Conservation (phyloP, 768 basidiomycete genomes). For the Strobilomyces dryophilus region DNA sequence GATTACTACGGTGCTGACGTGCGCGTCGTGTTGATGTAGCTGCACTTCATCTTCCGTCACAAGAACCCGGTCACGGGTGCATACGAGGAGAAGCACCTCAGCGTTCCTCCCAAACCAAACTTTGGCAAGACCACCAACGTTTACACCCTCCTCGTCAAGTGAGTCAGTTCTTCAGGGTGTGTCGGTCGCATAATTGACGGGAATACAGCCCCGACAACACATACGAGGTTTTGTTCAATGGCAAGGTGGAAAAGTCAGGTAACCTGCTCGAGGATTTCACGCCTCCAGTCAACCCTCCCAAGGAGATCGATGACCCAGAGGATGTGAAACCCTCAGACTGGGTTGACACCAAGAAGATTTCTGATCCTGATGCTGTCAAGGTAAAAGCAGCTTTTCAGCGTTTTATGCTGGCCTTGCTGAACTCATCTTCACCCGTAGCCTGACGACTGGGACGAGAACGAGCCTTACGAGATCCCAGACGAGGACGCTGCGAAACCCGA, state of each 20-base stretch:
- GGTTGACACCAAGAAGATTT: conserved; percentile 86
- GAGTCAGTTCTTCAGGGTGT: conserved; percentile 30
- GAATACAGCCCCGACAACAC: conserved; percentile 83
- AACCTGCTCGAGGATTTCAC: conserved; percentile 90
- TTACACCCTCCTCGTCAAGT: conserved; percentile 93
- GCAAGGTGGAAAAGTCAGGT: conserved; percentile 74
- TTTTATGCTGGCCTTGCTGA: not conserved
- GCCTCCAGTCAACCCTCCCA: conserved; percentile 87
- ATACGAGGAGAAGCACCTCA: conserved; percentile 96
- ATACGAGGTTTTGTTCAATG: conserved; percentile 88
- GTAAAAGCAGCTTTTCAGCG: conserved; percentile 29
- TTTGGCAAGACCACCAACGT: conserved; percentile 91
- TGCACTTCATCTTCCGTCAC: conserved; percentile 99
- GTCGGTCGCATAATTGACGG: conserved; percentile 2
- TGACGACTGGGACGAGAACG: conserved; percentile 97
- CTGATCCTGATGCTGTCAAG: conserved; percentile 82
- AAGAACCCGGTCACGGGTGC: conserved; percentile 90
- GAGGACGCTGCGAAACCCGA: conserved; percentile 86
- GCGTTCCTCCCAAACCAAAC: conserved; percentile 70
- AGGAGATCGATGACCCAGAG: conserved; percentile 90
- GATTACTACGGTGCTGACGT: not conserved
- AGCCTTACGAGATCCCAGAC: conserved; percentile 88
- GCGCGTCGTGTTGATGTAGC: conserved; percentile 36
- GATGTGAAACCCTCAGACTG: conserved; percentile 90
- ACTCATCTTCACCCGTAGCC: conserved; percentile 46